Conservation (phyloP, 208 protist genomes). For the Trypanosoma scelopori region DNA sequence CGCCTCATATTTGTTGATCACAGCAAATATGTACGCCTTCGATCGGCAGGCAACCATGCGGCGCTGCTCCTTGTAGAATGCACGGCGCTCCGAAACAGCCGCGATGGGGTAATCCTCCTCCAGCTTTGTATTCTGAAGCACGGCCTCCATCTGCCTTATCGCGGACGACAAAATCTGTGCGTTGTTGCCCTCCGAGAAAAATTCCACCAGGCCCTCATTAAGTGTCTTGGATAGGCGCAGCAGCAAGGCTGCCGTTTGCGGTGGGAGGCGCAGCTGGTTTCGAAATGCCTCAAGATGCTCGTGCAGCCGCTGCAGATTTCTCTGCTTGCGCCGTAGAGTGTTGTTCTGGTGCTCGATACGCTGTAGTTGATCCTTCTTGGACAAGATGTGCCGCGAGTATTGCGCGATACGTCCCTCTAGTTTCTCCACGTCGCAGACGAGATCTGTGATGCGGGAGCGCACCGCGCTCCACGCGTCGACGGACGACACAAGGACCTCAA, state of each 20-base stretch:
- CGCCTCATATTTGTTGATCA: slow-evolving; percentile 49
- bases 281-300: slow-evolving; percentile 63
- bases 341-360: slow-evolving; percentile 87
- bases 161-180: slow-evolving; percentile 53
- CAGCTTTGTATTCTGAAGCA: slow-evolving; percentile 68
- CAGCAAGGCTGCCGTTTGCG: slow-evolving; percentile 44
- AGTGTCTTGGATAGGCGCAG: slow-evolving; percentile 39
- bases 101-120: slow-evolving; percentile 79
- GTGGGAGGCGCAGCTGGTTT: slow-evolving; percentile 62
- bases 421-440: slow-evolving; percentile 70
- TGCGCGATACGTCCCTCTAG: slow-evolving; percentile 73
- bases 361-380: slow-evolving; percentile 75
- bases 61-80: slow-evolving; percentile 73
- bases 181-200: slow-evolving; percentile 74
- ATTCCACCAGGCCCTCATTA: slow-evolving; percentile 46
- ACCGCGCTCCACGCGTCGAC: slow-evolving; percentile 50
- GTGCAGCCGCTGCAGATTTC: slow-evolving; percentile 71
- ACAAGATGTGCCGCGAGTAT: slow-evolving; percentile 74
- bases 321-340: slow-evolving; percentile 72
- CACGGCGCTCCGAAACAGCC: slow-evolving; percentile 71
- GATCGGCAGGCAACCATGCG: slow-evolving; percentile 72
- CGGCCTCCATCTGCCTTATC: slow-evolving; percentile 20
- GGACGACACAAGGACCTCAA: slow-evolving; percentile 62
- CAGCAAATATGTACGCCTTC: slow-evolving; percentile 57
- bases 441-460: slow-evolving; percentile 51